These are phyloP conservation scores for Colletotrichum higginsianum DNA, from an alignment of 2,329 filamentous ascomycete genomes.

Conservation along the genomic window DNA sequence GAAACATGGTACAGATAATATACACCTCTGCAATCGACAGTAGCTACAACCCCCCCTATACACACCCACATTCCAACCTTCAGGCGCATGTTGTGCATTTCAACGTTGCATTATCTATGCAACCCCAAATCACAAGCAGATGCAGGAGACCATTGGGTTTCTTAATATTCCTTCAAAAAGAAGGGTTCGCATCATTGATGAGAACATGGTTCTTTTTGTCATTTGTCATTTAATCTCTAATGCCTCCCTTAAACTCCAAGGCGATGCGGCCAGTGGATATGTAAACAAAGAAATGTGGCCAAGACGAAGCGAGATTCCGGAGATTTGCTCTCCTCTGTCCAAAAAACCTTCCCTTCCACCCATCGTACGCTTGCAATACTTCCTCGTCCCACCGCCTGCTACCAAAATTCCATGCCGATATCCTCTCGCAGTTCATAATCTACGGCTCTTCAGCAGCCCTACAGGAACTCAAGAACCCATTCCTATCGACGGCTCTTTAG, in stretches of 20 bases:
- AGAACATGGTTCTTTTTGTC: conserved; percentile 40
- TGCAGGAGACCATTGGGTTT: no score
- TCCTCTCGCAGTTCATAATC: background rate
- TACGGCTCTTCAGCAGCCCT: conserved; percentile 67
- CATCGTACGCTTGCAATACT: conserved; percentile 27
- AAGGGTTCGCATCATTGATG: background rate
- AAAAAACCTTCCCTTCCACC: conserved; percentile 13
- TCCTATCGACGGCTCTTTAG: conserved; percentile 67
- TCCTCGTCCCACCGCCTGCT: conserved; percentile 4
- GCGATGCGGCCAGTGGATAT: conserved; percentile 44
- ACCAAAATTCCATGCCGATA: background rate
- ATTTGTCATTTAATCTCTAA: conserved; percentile 43
- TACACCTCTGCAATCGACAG: no score
- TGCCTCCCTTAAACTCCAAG: conserved; percentile 43
- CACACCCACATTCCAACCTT: no score
- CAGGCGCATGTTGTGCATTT: no score
- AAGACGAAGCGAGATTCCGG: conserved; percentile 32
- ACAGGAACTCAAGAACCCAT: conserved; percentile 76
- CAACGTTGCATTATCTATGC: no score
- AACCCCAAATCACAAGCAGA: no score
- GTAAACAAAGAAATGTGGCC: conserved; percentile 43
- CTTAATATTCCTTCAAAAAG: no score
- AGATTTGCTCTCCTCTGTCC: background rate
- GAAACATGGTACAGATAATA: no score
- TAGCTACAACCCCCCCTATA: no score